Percentiles rank a stretch among this genome's conserved stretches.
Conservation (phyloP, 192 early-diverging fungal species). For the Funneliformis geosporum region DNA sequence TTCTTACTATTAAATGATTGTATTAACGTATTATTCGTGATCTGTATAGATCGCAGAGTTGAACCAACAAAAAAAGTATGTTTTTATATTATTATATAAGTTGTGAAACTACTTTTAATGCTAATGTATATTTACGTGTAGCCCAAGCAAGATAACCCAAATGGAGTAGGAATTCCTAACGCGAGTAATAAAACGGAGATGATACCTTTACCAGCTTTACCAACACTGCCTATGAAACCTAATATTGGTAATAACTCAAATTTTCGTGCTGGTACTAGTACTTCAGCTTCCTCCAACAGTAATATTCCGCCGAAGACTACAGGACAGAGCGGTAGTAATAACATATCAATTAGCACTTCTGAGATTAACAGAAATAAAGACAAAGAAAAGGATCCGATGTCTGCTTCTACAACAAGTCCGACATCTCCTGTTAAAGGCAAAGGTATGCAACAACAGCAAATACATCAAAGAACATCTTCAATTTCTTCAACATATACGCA, state of each 20-base stretch:
- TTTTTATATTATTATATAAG: not conserved
- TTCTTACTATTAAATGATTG: not conserved
- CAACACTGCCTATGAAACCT: not conserved
- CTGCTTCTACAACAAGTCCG: conserved; percentile 8
- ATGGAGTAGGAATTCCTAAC: not conserved
- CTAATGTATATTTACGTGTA: not conserved
- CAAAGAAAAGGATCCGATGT: not conserved
- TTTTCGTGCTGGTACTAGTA: not conserved
- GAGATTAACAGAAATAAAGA: not conserved
- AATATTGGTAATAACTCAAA: not conserved
- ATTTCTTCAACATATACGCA: not conserved
- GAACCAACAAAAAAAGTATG: conserved; percentile 11
- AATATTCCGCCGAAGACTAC: not conserved
- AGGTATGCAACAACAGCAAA: not conserved
- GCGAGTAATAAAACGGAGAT: not conserved
- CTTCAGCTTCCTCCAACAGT: not conserved
- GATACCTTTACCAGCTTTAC: not conserved
- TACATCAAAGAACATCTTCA: not conserved
- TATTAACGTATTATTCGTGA: not conserved
- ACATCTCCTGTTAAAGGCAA: not conserved
- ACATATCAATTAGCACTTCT: not conserved
- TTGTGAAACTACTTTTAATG: not conserved
- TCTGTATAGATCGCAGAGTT: not conserved
- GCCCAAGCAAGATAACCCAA: not conserved
- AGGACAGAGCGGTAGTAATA: not conserved